Percentiles rank a stretch among this genome's conserved stretches.
These are phyloP conservation scores for Penicillium sp. DNA, from an alignment of 2,329 filamentous ascomycete genomes.

Conservation along the genomic window DNA sequence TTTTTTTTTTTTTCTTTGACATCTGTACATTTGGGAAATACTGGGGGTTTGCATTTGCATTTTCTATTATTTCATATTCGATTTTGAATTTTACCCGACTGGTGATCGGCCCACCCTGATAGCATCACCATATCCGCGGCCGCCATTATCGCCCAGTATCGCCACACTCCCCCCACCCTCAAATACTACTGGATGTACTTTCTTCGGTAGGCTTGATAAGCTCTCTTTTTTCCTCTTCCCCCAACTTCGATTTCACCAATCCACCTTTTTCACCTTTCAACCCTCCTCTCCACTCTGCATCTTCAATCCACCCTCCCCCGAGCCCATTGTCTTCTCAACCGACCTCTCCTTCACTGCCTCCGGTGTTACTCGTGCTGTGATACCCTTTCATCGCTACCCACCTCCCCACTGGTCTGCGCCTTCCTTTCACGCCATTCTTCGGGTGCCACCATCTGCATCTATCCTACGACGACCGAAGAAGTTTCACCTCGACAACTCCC, in stretches of 20 bases:
- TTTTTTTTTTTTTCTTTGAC: slow-evolving; percentile 17
- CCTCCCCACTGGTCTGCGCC: slow-evolving; percentile 23
- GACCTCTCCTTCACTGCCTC: slow-evolving; percentile 13
- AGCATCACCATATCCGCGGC: slow-evolving; percentile 9
- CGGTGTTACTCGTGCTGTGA: slow-evolving; percentile 34
- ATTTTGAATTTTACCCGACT: slow-evolving; percentile 12
- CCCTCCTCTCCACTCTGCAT: background rate
- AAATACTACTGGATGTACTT: slow-evolving; percentile 12
- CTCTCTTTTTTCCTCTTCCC: slow-evolving; percentile 12
- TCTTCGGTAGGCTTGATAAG: slow-evolving; percentile 23
- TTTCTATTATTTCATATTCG: slow-evolving; percentile 6
- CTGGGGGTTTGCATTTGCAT: slow-evolving; percentile 9
- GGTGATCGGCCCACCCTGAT: slow-evolving; percentile 19
- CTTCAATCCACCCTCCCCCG: background rate
- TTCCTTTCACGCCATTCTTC: slow-evolving; percentile 24
- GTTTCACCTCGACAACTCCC: slow-evolving; percentile 5
- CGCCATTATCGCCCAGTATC: slow-evolving; percentile 14
- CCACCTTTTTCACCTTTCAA: background rate
- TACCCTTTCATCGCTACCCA: slow-evolving; percentile 27
- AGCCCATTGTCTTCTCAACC: slow-evolving; percentile 25
- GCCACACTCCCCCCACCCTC: slow-evolving; percentile 13
- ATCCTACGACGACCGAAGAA: slow-evolving; percentile 24
- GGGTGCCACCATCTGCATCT: slow-evolving; percentile 32
- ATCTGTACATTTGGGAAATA: too few species aligned
- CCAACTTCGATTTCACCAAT: background rate